phyloP scores from a whole-genome alignment of 495 filamentous ascomycete species.

The Cetradonia linearis region DNA sequence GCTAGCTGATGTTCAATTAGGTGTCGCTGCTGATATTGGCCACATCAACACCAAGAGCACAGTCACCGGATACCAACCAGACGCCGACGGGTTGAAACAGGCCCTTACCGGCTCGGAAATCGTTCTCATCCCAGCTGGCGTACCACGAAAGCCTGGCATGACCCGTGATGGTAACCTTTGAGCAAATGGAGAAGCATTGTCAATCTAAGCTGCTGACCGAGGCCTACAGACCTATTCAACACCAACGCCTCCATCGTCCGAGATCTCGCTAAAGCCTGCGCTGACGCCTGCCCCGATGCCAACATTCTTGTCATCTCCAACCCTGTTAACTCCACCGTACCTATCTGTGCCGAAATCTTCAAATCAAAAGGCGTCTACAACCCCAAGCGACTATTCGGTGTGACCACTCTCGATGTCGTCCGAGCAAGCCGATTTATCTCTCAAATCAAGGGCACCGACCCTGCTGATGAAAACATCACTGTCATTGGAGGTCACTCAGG shows the following conservation, averaged over 20 bases:
- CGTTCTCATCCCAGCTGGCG: conserved; percentile 94
- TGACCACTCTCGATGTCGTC: conserved; percentile 97
- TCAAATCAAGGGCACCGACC: conserved; percentile 82
- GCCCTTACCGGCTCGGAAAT: conserved; percentile 80
- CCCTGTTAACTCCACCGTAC: conserved; percentile 98
- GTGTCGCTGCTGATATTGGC: conserved; percentile 93
- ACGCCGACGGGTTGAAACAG: conserved; percentile 59
- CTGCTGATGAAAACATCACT: conserved; percentile 81
- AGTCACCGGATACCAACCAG: conserved; percentile 80
- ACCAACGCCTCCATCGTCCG: conserved; percentile 99
- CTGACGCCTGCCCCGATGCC: conserved; percentile 79
- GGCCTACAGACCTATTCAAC: conserved; percentile 82
- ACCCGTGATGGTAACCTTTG: conserved; percentile 66
- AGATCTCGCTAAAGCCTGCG: conserved; percentile 91
- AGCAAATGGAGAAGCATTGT: background rate
- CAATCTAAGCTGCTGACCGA: background rate
- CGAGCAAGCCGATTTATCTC: conserved; percentile 96
- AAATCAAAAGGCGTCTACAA: conserved; percentile 91
- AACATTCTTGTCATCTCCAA: conserved; percentile 97
- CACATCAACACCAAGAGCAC: conserved; percentile 99
- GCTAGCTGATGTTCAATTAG: conserved; percentile 36
- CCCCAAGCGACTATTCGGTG: conserved; percentile 96
- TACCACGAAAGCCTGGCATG: conserved; percentile 99
- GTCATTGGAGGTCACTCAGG: conserved; percentile 96
- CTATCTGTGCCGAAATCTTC: conserved; percentile 93